Evolutionary conservation across 345 rosid genomes (phyloP).

Genomic region (Bretschneidera sinensis): DNA sequence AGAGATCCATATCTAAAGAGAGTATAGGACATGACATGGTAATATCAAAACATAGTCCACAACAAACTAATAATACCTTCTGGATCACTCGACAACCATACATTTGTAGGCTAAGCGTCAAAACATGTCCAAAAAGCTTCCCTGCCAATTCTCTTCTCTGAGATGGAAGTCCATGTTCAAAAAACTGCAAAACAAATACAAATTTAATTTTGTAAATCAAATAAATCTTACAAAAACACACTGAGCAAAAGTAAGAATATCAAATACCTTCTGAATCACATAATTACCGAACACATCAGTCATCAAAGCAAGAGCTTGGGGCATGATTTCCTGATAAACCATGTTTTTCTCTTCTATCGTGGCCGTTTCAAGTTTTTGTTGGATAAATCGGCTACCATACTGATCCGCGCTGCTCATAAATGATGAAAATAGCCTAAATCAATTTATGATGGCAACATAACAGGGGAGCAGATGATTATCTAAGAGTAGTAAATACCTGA

Average conservation of each 20-base stretch:
- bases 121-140: slow-evolving; percentile 46
- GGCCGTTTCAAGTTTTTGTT: slow-evolving; percentile 60
- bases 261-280: slow-evolving; percentile 63
- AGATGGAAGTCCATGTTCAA: slow-evolving; percentile 56
- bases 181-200: slow-evolving; percentile 51
- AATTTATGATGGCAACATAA: neutral
- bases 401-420: slow-evolving; percentile 59
- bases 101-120: slow-evolving; percentile 64
- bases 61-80: slow-evolving; percentile 32
- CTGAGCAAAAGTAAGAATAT: neutral
- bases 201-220: neutral
- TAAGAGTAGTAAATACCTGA: slow-evolving; percentile 38
- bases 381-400: slow-evolving; percentile 65
- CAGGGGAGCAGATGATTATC: neutral
- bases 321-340: slow-evolving; percentile 60
- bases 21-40: neutral
- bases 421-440: neutral
- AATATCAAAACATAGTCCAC: neutral
- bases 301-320: slow-evolving; percentile 57
- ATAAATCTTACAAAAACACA: slow-evolving; percentile 7
- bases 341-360: slow-evolving; percentile 49
- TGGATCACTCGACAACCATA: slow-evolving; percentile 71
- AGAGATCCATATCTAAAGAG: neutral
- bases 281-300: slow-evolving; percentile 73
- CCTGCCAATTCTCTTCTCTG: slow-evolving; percentile 59